These are phyloP conservation scores for Trichoderma endophyticum DNA, from an alignment of 2,329 filamentous ascomycete genomes.

Conservation along the genomic window DNA sequence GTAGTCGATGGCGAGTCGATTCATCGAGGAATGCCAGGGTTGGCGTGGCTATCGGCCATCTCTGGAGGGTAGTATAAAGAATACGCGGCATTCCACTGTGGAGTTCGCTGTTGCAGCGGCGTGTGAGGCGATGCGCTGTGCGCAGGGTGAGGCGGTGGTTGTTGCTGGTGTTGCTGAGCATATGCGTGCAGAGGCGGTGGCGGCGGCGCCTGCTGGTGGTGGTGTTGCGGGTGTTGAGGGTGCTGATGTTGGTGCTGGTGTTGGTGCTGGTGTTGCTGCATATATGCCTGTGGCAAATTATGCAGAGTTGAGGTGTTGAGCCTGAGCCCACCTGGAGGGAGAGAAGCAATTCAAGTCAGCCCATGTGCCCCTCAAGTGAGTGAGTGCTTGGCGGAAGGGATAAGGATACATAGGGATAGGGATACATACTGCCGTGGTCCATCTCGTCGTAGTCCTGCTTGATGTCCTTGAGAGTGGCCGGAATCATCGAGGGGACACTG, in stretches of 20 bases:
- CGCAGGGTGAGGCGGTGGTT: neutral
- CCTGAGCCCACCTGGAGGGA: slow-evolving; percentile 27
- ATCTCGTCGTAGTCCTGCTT: slow-evolving; percentile 42
- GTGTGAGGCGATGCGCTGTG: slow-evolving; percentile 11
- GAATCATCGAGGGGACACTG: slow-evolving; percentile 46
- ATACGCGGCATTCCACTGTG: slow-evolving; percentile 18
- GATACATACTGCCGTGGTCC: slow-evolving; percentile 30
- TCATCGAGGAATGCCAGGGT: neutral
- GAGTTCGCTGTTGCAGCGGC: slow-evolving; percentile 9
- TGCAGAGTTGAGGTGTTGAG: slow-evolving; percentile 27
- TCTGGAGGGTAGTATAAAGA: slow-evolving; percentile 1
- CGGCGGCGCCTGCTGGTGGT: slow-evolving; percentile 21
- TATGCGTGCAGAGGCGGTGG: slow-evolving; percentile 4
- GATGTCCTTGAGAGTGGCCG: slow-evolving; percentile 33
- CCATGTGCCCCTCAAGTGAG: slow-evolving; percentile 21
- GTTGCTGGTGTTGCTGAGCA: slow-evolving; percentile 4
- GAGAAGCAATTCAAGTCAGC: slow-evolving; percentile 18
- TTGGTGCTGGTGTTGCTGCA: slow-evolving; percentile 29
- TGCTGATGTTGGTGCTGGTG: slow-evolving; percentile 27
- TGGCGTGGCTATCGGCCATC: neutral
- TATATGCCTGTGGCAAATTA: slow-evolving; percentile 27
- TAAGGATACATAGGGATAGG: neutral
- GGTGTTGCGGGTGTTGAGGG: slow-evolving; percentile 30
- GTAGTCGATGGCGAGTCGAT: neutral
- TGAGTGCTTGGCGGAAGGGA: neutral